These are phyloP conservation scores for Kazachstania viticola DNA, from an alignment of 805 yeast genomes.

Conservation along the genomic window DNA sequence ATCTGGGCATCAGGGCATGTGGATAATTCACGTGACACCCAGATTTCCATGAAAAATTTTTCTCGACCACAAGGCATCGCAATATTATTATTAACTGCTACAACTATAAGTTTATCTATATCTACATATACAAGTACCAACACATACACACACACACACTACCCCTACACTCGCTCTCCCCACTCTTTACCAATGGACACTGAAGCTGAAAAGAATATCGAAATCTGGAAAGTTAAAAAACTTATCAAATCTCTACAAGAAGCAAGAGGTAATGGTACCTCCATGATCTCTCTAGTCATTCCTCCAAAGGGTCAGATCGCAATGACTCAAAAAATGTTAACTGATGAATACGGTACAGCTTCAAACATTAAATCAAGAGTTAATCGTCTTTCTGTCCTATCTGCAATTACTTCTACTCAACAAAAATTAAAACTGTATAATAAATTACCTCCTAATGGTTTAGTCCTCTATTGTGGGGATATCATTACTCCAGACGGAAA, in stretches of 20 bases:
- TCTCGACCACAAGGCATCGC: no score
- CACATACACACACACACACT: no score
- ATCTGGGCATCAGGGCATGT: no score
- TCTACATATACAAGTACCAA: no score
- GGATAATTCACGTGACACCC: no score
- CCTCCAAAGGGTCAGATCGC: slow-evolving; percentile 95
- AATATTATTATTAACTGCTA: no score
- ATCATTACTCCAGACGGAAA: slow-evolving; percentile 94
- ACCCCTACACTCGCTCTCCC: no score
- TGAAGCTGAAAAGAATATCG: slow-evolving; percentile 92
- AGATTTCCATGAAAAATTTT: no score
- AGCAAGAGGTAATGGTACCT: slow-evolving; percentile 98
- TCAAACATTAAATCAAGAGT: slow-evolving; percentile 97
- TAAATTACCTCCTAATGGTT: slow-evolving; percentile 86
- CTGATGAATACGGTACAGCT: slow-evolving; percentile 98
- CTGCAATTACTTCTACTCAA: slow-evolving; percentile 97
- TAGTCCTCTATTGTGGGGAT: slow-evolving; percentile 97
- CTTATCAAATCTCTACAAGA: slow-evolving; percentile 74
- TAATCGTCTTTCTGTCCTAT: slow-evolving; percentile 84
- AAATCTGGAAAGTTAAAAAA: slow-evolving; percentile 98
- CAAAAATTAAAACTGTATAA: slow-evolving; percentile 87
- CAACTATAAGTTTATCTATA: no score
- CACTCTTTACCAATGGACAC: no score
- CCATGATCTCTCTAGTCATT: slow-evolving; percentile 92
- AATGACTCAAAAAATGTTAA: slow-evolving; percentile 75